phyloP scores from a whole-genome alignment of 2,329 filamentous ascomycete species.

The Aspergillus sp. region DNA sequence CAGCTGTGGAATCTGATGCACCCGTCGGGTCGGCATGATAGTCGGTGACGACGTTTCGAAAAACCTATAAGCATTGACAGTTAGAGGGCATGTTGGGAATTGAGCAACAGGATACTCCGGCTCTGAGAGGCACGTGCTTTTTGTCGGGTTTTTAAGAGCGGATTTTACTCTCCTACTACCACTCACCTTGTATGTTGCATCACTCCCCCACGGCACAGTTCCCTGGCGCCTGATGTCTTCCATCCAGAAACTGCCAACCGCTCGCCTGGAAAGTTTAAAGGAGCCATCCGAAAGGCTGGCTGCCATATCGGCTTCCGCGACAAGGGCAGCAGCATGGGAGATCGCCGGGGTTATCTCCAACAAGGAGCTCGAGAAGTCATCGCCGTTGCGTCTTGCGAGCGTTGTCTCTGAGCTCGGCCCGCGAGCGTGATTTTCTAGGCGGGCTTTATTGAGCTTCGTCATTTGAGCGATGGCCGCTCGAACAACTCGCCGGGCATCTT shows the following conservation, averaged over 20 bases:
- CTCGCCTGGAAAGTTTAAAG: neutral
- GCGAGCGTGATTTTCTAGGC: constrained; percentile 11
- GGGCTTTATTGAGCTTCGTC: constrained; percentile 20
- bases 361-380: constrained; percentile 2
- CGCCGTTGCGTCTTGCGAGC: neutral
- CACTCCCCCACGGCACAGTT: constrained; percentile 16
- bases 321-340: constrained; percentile 17
- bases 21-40: constrained; percentile 19
- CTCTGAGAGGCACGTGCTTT: neutral
- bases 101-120: neutral
- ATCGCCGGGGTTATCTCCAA: constrained; percentile 15
- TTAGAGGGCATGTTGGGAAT: neutral
- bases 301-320: constrained; percentile 14
- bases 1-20: constrained; percentile 20
- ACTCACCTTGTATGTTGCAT: constrained; percentile 15
- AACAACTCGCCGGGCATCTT: constrained; percentile 13
- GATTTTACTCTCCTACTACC: neutral
- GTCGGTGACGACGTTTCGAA: constrained; percentile 18
- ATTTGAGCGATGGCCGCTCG: constrained; percentile 14
- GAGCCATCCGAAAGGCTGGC: neutral
- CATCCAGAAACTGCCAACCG: constrained; percentile 18
- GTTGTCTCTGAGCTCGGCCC: constrained; percentile 4
- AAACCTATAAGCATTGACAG: constrained; percentile 8
- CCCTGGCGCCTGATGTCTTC: constrained; percentile 18
- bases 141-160: neutral